These are phyloP conservation scores for Fusarium siculi DNA, from an alignment of 2,329 filamentous ascomycete genomes.

Conservation along the genomic window DNA sequence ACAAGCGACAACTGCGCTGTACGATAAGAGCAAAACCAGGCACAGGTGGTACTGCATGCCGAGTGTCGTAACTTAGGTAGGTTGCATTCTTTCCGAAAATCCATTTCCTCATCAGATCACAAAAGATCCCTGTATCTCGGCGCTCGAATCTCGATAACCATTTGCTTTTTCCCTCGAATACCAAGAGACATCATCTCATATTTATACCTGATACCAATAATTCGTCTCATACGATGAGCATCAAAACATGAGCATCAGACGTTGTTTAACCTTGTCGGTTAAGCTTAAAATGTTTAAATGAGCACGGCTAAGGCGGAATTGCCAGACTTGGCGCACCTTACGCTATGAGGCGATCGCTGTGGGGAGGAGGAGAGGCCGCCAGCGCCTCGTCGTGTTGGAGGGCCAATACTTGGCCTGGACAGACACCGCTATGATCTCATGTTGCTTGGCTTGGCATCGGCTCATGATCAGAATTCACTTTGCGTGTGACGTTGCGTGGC, in stretches of 20 bases:
- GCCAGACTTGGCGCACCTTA: constrained; percentile 6
- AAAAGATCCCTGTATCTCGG: background rate
- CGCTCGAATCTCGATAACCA: background rate
- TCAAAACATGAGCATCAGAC: background rate
- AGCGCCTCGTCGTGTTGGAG: constrained; percentile 2
- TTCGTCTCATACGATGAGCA: background rate
- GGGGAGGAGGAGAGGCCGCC: constrained; percentile 21
- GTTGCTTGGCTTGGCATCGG: constrained; percentile 29
- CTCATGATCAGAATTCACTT: constrained; percentile 28
- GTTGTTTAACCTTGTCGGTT: constrained; percentile 19
- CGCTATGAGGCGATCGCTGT: constrained; percentile 12
- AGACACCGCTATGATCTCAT: constrained; percentile 24
- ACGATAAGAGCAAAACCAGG: background rate
- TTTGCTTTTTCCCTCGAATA: background rate
- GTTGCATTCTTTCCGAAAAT: constrained; percentile 14
- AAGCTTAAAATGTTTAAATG: constrained; percentile 23
- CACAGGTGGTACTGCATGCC: background rate
- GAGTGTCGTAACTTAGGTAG: background rate
- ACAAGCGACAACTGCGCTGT: background rate
- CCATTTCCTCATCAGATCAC: background rate
- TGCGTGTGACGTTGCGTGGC: constrained; percentile 24
- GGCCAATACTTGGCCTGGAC: constrained; percentile 9
- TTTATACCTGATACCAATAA: background rate
- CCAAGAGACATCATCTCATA: background rate
- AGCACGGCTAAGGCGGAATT: constrained; percentile 24